Percentiles rank a stretch among this genome's conserved stretches.
Conservation (phyloP, 495 filamentous ascomycete genomes). For the Aspergillus conjunctus region DNA sequence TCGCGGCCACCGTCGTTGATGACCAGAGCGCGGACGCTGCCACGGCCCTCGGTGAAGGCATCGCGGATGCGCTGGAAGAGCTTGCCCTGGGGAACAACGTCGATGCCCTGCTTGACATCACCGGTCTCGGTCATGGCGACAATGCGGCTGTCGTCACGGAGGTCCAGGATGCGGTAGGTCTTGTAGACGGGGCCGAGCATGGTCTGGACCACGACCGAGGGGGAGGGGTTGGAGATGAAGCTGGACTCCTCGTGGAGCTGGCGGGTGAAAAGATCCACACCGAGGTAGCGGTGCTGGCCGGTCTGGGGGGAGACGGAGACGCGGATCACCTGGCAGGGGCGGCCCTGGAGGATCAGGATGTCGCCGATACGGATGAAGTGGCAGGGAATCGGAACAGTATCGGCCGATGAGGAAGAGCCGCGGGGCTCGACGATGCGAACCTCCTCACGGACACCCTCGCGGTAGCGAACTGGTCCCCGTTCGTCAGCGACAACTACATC, state of each 20-base stretch:
- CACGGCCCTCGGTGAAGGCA: conserved; percentile 88
- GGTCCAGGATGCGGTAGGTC: conserved; percentile 99
- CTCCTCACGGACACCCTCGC: conserved; percentile 48
- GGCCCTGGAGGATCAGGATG: conserved; percentile 97
- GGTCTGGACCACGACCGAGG: conserved; percentile 97
- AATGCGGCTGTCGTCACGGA: conserved; percentile 81
- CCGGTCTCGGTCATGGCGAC: conserved; percentile 85
- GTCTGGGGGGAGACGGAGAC: conserved; percentile 98
- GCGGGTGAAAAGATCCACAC: conserved; percentile 99
- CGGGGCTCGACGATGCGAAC: conserved; percentile 59
- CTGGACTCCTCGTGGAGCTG: conserved; percentile 98
- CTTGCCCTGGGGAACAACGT: conserved; percentile 89
- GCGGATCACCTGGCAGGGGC: conserved; percentile 99
- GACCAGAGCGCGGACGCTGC: conserved; percentile 90
- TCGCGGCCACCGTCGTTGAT: conserved; percentile 93
- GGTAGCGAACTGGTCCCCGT: conserved; percentile 41
- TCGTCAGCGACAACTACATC: conserved; percentile 59
- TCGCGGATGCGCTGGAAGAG: conserved; percentile 81
- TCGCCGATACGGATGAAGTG: conserved; percentile 99
- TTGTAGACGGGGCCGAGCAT: conserved; percentile 99
- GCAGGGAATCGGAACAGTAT: conserved; percentile 97
- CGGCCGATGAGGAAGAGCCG: conserved; percentile 53
- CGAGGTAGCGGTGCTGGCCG: conserved; percentile 98
- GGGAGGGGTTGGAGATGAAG: conserved; percentile 94
- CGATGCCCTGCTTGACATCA: conserved; percentile 95